phyloP scores from a whole-genome alignment of 2,329 filamentous ascomycete genomes.

The Ramularia collo-cygni region DNA sequence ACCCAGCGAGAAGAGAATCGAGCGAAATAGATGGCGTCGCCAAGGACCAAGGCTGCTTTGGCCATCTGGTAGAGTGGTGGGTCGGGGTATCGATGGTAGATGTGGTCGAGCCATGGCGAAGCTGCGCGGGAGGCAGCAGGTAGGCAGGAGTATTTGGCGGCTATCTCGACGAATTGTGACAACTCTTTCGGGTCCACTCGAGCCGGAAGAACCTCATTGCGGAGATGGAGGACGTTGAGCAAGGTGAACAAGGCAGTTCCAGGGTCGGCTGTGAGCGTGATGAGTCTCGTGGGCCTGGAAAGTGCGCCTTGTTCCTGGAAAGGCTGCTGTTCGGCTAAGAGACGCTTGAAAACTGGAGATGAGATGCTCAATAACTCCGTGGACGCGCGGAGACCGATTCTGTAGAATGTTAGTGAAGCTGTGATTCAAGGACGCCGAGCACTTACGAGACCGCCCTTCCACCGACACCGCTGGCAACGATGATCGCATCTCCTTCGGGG shows the following conservation, averaged over 20 bases:
- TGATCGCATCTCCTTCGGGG: slow-evolving; percentile 10
- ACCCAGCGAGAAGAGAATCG: slow-evolving; percentile 24
- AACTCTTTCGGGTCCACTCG: slow-evolving; percentile 18
- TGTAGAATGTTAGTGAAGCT: slow-evolving; percentile 1
- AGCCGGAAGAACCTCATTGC: slow-evolving; percentile 21
- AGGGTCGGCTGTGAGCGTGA: slow-evolving; percentile 20
- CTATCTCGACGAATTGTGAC: slow-evolving; percentile 16
- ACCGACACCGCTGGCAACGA: slow-evolving; percentile 10
- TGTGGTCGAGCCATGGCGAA: slow-evolving; percentile 23
- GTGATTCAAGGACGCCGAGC: not conserved
- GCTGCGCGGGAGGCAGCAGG: slow-evolving; percentile 19
- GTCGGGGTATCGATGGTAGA: slow-evolving; percentile 15
- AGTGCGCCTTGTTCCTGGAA: not conserved
- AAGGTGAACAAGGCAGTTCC: slow-evolving; percentile 22
- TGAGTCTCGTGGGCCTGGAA: slow-evolving; percentile 3
- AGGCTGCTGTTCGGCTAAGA: slow-evolving; percentile 5
- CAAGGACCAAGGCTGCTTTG: slow-evolving; percentile 21
- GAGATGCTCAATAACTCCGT: slow-evolving; percentile 17
- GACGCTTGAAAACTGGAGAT: slow-evolving; percentile 19
- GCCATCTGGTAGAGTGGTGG: slow-evolving; percentile 16
- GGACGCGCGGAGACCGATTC: slow-evolving; percentile 20
- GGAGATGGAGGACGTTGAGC: slow-evolving; percentile 24
- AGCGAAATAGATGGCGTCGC: slow-evolving; percentile 26
- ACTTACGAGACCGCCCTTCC: too few species aligned
- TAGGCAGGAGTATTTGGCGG: slow-evolving; percentile 21